Evolutionary conservation across 2,329 filamentous ascomycete genomes (phyloP).

Genomic region (Aspergillus sp.): DNA sequence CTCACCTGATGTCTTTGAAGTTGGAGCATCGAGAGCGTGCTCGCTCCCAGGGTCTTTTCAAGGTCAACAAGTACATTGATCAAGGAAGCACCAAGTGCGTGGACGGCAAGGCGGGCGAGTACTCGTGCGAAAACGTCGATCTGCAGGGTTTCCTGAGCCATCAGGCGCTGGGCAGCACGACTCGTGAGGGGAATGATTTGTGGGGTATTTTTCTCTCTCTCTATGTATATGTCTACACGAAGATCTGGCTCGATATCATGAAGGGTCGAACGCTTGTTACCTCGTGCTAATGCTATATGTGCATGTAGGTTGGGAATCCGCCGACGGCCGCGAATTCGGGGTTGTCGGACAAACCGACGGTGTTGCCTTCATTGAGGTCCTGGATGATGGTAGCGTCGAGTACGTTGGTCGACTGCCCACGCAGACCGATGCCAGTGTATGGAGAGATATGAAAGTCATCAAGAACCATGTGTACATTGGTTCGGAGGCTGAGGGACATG

Average conservation of each 20-base stretch:
- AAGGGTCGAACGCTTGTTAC: background rate
- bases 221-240: background rate
- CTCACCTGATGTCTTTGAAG: slow-evolving; percentile 17
- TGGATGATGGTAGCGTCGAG: slow-evolving; percentile 15
- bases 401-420: slow-evolving; percentile 18
- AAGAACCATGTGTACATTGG: slow-evolving; percentile 18
- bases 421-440: slow-evolving; percentile 13
- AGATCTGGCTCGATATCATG: background rate
- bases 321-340: slow-evolving; percentile 17
- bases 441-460: slow-evolving; percentile 21
- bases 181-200: slow-evolving; percentile 20
- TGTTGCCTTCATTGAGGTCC: slow-evolving; percentile 17
- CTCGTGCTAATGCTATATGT: background rate
- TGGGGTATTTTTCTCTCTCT: slow-evolving; percentile 11
- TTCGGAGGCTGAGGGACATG: slow-evolving; percentile 17
- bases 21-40: slow-evolving; percentile 11
- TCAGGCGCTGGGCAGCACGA: slow-evolving; percentile 19
- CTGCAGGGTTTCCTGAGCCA: slow-evolving; percentile 17
- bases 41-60: slow-evolving; percentile 13
- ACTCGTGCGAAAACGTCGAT: slow-evolving; percentile 18
- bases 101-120: slow-evolving; percentile 18
- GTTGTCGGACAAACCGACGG: slow-evolving; percentile 20
- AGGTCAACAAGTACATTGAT: slow-evolving; percentile 14
- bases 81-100: slow-evolving; percentile 7
- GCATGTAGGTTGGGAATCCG: slow-evolving; percentile 15